phyloP scores from a whole-genome alignment of 192 early-diverging fungal species.

The Rhizophagus prolifer region DNA sequence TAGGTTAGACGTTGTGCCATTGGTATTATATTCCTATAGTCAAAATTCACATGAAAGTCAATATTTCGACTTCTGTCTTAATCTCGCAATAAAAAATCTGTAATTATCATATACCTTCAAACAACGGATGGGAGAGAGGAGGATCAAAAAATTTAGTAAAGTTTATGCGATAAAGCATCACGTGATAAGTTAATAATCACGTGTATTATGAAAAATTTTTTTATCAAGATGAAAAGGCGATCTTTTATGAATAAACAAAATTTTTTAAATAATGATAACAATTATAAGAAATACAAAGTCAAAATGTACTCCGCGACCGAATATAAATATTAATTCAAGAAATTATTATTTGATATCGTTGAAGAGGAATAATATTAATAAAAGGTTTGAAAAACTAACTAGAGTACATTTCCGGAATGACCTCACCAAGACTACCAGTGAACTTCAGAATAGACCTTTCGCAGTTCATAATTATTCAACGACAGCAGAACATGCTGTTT shows the following conservation, averaged over 20 bases:
- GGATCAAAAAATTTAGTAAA: neutral
- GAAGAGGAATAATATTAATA: neutral
- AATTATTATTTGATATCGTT: neutral
- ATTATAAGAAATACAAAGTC: neutral
- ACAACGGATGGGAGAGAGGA: neutral
- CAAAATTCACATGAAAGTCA: neutral
- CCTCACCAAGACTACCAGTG: no score
- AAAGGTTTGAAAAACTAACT: neutral
- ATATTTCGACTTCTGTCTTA: neutral
- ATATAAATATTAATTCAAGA: neutral
- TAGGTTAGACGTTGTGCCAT: conserved; percentile 80
- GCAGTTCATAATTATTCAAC: conserved; percentile 1
- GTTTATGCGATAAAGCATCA: no score
- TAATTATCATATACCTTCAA: neutral
- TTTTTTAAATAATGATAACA: neutral
- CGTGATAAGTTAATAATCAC: no score
- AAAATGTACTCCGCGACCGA: neutral
- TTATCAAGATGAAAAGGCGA: no score
- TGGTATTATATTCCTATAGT: conserved; percentile 26
- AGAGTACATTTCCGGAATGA: no score
- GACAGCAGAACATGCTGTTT: neutral
- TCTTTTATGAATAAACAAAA: no score
- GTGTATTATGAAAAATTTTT: no score
- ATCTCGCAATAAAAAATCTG: neutral
- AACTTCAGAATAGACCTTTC: neutral